Evolutionary conservation across 139 green algal genomes (phyloP), one percentile per base, ranked within the genome.

Genomic region (Yamagishiella unicocca): DNA sequence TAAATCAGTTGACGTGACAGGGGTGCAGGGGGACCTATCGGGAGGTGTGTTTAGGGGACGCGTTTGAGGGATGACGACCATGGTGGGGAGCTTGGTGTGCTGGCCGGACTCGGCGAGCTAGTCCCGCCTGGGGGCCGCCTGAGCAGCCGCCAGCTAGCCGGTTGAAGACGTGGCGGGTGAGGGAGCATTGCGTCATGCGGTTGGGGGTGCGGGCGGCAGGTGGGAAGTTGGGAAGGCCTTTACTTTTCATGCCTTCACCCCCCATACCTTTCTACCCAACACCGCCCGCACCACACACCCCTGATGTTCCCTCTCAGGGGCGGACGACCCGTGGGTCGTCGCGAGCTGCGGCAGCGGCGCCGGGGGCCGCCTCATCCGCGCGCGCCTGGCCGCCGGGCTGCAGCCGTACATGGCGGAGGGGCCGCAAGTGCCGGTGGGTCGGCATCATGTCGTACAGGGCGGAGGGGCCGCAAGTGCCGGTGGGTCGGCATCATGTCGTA

Each of bases 381-480:
- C 43, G 1, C 81, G 77, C 33, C 43, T 92, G 76, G 88, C 38
- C 4, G 70, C 72, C 1, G 81, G 58, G 19, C 83, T 92, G 58
- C 40, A 70, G 67, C 83, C 88, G 25, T 90, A 87, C 78, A 71
- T 86, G 45, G 4, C 70, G 3, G 78, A 89, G n/a, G 89, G 84
- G 8, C 78, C 89, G 2, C 22, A 62, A 24, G 29, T 92, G 38
- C 89, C 78, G 81, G 87, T 88, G 74, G 0, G 85, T 55, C 38
- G 53, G 66, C 22, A 42, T 38, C 4, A 14, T 58, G 50, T 12
- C 50, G 12, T 12, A 17, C 50, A 25, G 50, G 50, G 12, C 17
- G 50, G 50, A 17, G n/a, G 89, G 84, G 8, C 78, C 89, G 2
- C 22, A 62, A 24, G 29, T 92, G 38, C 89, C 78, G 81, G 87